Base-by-base conservation (phyloP, 495 filamentous ascomycete genomes). In the Neurospora tetrasperma region DNA sequence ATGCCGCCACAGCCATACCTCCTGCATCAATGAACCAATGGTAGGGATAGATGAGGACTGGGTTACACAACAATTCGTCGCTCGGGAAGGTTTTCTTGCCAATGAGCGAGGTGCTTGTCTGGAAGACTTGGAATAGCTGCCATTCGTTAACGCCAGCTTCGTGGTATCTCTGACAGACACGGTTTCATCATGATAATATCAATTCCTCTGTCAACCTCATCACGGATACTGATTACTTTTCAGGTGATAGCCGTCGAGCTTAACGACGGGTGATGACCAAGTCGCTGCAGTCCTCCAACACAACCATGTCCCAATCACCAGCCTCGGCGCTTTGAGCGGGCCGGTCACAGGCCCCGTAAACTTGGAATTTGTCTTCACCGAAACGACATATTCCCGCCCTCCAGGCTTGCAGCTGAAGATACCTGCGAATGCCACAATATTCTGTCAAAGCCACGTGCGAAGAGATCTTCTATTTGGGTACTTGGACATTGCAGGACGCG, bases 121-220 rank as follows among this genome's bases (percentile, higher is more conserved):
- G 75, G 73, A 70, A 70, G 70, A 72, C 41, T 42, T 71, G 75
- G 71, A 62, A 27, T 42, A 39, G 27, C 54, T 75, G 73, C 66
- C 41, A 59, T 71, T 71, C 43, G 44, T 23, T 23, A 5, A 70
- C 76, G 68, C 40, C 66, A 46, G 72, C 77, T 79, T 80, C 78
- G 78, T 79, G 54, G 44, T 44, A 43, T 69, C 76, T 81, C 77
- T 74, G 31, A 81, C 80, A 79, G 74, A 74, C 16, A 78, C 74
- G 42, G 79, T 80, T 80, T 80, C 79, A 80, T 40, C 66, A 76
- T 76, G 75, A 70, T 69, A 69, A 68, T 23, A 59, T 62, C 42
- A 54, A 73, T 78, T 18, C 23, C 27, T 66, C 27, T 35, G 16
- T 38, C 54, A 27, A 66, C 54, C 27, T 35, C 23, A 66, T 35